phyloP scores from a whole-genome alignment of 306 rosid genomes.

The Glycyrrhiza uralensis region DNA sequence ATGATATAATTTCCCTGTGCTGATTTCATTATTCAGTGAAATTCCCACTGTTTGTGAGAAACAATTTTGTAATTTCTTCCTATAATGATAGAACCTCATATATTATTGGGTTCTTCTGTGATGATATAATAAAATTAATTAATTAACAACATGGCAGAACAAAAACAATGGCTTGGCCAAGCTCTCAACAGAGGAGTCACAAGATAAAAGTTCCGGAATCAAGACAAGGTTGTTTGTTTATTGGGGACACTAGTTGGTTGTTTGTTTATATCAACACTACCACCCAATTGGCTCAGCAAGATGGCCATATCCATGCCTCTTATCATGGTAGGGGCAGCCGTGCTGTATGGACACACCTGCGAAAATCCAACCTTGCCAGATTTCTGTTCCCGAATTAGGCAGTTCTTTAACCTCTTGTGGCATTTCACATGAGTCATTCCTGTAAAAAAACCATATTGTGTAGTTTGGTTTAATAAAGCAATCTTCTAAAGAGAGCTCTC shows the following conservation, averaged over 20 bases:
- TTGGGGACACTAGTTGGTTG: no score
- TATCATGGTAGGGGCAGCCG: slow-evolving; percentile 66
- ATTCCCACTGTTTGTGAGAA: background rate
- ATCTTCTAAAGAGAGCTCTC: background rate
- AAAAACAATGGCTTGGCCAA: background rate
- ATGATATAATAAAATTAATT: background rate
- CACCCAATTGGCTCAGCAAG: slow-evolving; percentile 61
- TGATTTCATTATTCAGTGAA: background rate
- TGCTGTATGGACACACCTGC: slow-evolving; percentile 46
- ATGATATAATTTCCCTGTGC: no score
- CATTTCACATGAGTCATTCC: slow-evolving; percentile 68
- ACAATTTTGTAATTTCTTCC: background rate
- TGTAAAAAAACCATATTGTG: slow-evolving; percentile 32
- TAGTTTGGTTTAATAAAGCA: background rate
- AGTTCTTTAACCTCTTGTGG: slow-evolving; percentile 59
- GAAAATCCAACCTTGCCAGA: slow-evolving; percentile 83
- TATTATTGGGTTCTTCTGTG: background rate
- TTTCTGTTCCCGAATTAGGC: slow-evolving; percentile 50
- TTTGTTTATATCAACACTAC: background rate
- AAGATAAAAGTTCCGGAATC: slow-evolving; percentile 4
- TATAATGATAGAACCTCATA: background rate
- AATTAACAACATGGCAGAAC: background rate
- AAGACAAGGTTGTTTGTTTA: background rate
- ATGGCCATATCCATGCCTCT: slow-evolving; percentile 87
- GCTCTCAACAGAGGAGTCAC: slow-evolving; percentile 4